Evolutionary conservation across 345 rosid species (phyloP).

Genomic region (Eucalyptus polyanthemos): DNA sequence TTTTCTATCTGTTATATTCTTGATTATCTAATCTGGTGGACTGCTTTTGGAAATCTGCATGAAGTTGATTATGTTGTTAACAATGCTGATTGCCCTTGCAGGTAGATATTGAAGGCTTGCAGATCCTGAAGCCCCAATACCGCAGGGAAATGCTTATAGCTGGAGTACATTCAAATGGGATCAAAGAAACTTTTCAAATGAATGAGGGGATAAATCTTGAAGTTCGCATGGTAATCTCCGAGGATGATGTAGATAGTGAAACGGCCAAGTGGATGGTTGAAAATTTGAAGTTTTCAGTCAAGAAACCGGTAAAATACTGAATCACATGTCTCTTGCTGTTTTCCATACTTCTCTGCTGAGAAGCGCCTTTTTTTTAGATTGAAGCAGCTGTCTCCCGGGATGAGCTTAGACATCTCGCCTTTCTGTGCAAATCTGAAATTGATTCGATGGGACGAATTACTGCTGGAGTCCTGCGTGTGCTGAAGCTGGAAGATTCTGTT

Average conservation of each 20-base stretch:
- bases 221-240: constrained; percentile 45
- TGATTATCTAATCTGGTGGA: not conserved
- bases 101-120: constrained; percentile 81
- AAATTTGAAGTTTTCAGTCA: constrained; percentile 77
- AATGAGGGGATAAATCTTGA: constrained; percentile 72
- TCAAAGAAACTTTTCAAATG: constrained; percentile 29
- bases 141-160: constrained; percentile 13
- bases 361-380: constrained; percentile 27
- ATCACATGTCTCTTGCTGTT: not conserved
- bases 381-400: constrained; percentile 82
- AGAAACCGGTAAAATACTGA: constrained; percentile 61
- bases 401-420: constrained; percentile 75
- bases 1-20: not conserved
- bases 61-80: not conserved
- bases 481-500: constrained; percentile 72
- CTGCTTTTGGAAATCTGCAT: not conserved
- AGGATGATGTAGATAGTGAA: constrained; percentile 38
- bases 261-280: constrained; percentile 67
- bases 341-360: not conserved
- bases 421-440: constrained; percentile 79
- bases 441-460: constrained; percentile 89
- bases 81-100: constrained; percentile 7
- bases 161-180: constrained; percentile 36
- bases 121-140: constrained; percentile 63
- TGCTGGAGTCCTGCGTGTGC: constrained; percentile 75